These are phyloP conservation scores for Trametes coccinea DNA, from an alignment of 768 basidiomycete species.

Conservation along the genomic window DNA sequence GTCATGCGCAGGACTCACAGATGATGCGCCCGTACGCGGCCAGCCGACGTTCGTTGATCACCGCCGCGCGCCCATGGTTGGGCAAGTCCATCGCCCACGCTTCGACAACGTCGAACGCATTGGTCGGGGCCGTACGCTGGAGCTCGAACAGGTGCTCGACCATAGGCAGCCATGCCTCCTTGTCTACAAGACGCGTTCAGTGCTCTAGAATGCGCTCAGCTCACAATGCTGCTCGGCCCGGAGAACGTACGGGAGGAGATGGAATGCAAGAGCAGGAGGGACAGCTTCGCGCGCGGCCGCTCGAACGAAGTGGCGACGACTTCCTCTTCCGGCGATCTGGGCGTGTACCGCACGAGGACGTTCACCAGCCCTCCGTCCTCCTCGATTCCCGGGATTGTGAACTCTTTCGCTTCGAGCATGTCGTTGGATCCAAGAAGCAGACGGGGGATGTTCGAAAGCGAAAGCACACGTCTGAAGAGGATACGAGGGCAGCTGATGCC, in stretches of 20 bases:
- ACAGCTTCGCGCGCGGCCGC: not conserved
- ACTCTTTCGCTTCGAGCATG: not conserved
- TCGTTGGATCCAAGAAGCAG: too few species aligned
- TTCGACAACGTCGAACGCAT: not conserved
- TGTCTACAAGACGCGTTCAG: not conserved
- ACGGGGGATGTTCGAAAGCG: too few species aligned
- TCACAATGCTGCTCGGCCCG: not conserved
- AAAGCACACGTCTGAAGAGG: too few species aligned
- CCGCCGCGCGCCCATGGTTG: slow-evolving; percentile 14
- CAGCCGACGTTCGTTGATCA: slow-evolving; percentile 4
- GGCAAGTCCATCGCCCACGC: slow-evolving; percentile 12
- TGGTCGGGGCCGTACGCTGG: not conserved
- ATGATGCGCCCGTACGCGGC: not conserved
- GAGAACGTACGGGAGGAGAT: not conserved
- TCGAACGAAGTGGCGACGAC: not conserved
- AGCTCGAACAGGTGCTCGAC: slow-evolving; percentile 4
- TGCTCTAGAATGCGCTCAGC: too few species aligned
- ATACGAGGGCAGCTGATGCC: too few species aligned
- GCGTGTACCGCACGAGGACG: not conserved
- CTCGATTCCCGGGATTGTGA: not conserved
- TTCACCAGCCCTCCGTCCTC: not conserved
- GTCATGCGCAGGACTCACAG: not conserved
- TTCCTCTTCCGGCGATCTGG: not conserved
- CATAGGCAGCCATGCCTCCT: slow-evolving; percentile 1
- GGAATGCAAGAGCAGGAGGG: not conserved